A percentile compares a stretch with the other conserved stretches of the same genome.
Conservation (phyloP, 805 yeast species). For the Metschnikowia amazonensis region DNA sequence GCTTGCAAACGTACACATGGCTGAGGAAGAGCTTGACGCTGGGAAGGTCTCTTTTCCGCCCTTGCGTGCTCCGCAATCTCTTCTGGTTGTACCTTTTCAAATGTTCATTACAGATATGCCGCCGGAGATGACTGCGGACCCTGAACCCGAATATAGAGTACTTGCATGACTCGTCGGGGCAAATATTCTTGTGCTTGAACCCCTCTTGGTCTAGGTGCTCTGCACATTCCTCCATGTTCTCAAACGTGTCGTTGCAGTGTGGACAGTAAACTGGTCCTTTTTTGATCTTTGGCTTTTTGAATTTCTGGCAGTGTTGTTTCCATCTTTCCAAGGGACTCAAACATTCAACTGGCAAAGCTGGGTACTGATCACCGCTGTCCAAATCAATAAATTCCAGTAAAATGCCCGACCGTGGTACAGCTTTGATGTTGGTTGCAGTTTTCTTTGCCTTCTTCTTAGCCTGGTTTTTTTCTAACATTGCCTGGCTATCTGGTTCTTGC, state of each 20-base stretch:
- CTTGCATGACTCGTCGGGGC: constrained; percentile 16
- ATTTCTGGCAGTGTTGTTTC: constrained; percentile 1
- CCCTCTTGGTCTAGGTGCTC: constrained; percentile 13
- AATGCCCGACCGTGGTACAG: background rate
- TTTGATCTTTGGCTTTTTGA: background rate
- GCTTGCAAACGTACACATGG: constrained; percentile 17
- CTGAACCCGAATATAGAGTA: constrained; percentile 15
- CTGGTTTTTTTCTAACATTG: background rate
- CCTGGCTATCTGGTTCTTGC: background rate
- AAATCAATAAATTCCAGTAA: background rate
- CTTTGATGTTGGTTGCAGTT: background rate
- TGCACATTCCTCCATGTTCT: constrained; percentile 9
- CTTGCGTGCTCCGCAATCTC: constrained; percentile 8
- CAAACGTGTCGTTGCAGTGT: constrained; percentile 14
- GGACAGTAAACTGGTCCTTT: constrained; percentile 7
- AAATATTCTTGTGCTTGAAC: constrained; percentile 15
- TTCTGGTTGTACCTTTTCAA: constrained; percentile 16
- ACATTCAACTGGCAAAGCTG: background rate
- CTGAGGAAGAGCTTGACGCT: constrained; percentile 9
- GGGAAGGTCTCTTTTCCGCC: constrained; percentile 5
- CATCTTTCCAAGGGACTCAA: constrained; percentile 2
- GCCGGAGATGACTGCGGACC: constrained; percentile 14
- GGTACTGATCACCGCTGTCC: background rate
- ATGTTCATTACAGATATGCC: constrained; percentile 19
- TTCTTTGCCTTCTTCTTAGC: background rate